Conservation (phyloP, 108 stramenopile species). For the Cyclotella atomus region DNA sequence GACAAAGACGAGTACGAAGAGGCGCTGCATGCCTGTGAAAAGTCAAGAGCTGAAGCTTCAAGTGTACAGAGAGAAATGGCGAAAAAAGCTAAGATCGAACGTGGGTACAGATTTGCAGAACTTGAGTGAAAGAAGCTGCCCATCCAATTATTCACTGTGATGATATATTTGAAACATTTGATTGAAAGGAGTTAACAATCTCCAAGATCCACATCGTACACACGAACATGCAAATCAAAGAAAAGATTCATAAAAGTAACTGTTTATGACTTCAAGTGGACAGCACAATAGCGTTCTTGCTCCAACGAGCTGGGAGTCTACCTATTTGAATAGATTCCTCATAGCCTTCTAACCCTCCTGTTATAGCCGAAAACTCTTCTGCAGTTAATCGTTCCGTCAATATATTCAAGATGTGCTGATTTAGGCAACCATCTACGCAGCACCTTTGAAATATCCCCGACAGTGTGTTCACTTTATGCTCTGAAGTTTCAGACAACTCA, state of each 20-base stretch:
- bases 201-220: no score
- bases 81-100: no score
- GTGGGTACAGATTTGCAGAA: no score
- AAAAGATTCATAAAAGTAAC: no score
- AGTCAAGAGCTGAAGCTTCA: background rate
- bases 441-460: slow-evolving; percentile 29
- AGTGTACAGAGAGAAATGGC: background rate
- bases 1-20: background rate
- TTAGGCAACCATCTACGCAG: slow-evolving; percentile 44
- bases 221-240: no score
- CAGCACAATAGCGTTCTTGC: no score
- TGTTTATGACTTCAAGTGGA: no score
- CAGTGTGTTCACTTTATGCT: slow-evolving; percentile 15
- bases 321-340: slow-evolving; percentile 7
- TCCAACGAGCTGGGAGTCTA: slow-evolving; percentile 37
- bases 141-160: no score
- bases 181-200: no score
- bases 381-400: slow-evolving; percentile 22
- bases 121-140: no score
- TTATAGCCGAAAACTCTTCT: slow-evolving; percentile 26
- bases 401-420: slow-evolving; percentile 39
- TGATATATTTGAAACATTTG: no score
- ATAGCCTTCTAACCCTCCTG: slow-evolving; percentile 7
- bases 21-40: background rate
- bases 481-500: slow-evolving; percentile 28